Conservation (phyloP, 495 filamentous ascomycete genomes). For the Hypoxylon crocopeplum region DNA sequence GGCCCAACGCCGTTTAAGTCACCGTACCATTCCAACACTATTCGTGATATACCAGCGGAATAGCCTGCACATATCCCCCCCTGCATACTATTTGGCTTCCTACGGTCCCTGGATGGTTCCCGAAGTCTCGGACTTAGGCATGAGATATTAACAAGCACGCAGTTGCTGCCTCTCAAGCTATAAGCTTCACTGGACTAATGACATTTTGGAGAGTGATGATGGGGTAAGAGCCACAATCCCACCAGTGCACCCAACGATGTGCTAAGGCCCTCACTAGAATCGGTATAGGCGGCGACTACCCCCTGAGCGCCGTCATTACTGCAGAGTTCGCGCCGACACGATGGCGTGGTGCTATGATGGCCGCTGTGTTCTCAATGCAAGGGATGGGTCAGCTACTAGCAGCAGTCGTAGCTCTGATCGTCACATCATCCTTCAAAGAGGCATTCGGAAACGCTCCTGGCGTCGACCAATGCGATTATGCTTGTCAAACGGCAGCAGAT, state of each 20-base stretch:
- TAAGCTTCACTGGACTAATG: slow-evolving; percentile 74
- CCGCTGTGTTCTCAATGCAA: slow-evolving; percentile 86
- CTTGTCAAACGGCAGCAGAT: slow-evolving; percentile 74
- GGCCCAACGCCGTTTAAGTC: too few species aligned
- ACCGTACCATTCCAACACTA: too few species aligned
- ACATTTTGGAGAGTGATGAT: slow-evolving; percentile 83
- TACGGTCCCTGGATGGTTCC: too few species aligned
- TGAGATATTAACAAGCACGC: slow-evolving; percentile 39
- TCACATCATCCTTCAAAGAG: slow-evolving; percentile 72
- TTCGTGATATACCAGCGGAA: too few species aligned
- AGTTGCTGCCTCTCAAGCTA: slow-evolving; percentile 58
- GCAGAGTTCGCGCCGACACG: slow-evolving; percentile 86
- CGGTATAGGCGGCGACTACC: slow-evolving; percentile 78
- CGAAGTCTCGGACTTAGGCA: too few species aligned
- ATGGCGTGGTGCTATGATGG: slow-evolving; percentile 90
- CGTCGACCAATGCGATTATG: slow-evolving; percentile 60
- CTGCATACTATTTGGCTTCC: too few species aligned
- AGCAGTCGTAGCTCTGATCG: slow-evolving; percentile 74
- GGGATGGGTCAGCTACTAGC: slow-evolving; percentile 77
- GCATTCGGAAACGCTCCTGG: slow-evolving; percentile 59
- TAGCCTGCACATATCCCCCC: too few species aligned
- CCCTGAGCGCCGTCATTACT: slow-evolving; percentile 79
- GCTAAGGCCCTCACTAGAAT: slow-evolving; percentile 41
- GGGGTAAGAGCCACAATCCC: slow-evolving; percentile 47
- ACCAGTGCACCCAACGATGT: slow-evolving; percentile 14